Conservation (phyloP, 139 green algal species). For the Monoraphidium neglectum region DNA sequence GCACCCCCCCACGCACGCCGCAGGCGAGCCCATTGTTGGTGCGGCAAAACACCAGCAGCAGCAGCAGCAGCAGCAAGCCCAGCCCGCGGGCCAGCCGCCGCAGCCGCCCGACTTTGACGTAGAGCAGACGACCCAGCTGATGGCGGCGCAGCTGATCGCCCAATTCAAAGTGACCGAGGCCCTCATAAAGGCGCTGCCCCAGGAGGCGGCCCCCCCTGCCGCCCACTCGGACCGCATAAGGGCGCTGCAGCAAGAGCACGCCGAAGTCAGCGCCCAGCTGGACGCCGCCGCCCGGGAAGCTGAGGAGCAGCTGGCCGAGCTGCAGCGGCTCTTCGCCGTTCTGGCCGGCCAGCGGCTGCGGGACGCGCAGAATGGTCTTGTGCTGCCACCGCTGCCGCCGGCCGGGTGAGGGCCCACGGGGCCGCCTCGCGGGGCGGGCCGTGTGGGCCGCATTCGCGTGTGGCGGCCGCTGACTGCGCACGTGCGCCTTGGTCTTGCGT, state of each 20-base stretch:
- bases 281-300: constrained; percentile 3
- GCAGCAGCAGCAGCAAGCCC: too few relatives aligned
- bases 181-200: constrained; percentile 9
- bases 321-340: constrained; percentile 24
- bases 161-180: not conserved
- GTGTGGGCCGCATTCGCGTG: too few relatives aligned
- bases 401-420: too few relatives aligned
- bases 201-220: not conserved
- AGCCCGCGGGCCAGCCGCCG: too few relatives aligned
- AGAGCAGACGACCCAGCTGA: not conserved
- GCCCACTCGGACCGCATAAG: not conserved
- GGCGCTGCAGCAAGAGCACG: constrained; percentile 19
- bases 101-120: constrained; percentile 5
- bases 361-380: not conserved
- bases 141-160: constrained; percentile 4
- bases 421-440: too few relatives aligned
- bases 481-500: too few relatives aligned
- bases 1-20: too few relatives aligned
- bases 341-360: constrained; percentile 6
- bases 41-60: too few relatives aligned
- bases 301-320: constrained; percentile 5
- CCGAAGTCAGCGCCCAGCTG: constrained; percentile 3
- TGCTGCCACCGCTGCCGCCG: too few relatives aligned
- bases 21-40: too few relatives aligned
- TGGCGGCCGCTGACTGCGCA: too few relatives aligned